These are phyloP conservation scores for Pythium myriotylum DNA, from an alignment of 352 stramenopile species.

Conservation along the genomic window DNA sequence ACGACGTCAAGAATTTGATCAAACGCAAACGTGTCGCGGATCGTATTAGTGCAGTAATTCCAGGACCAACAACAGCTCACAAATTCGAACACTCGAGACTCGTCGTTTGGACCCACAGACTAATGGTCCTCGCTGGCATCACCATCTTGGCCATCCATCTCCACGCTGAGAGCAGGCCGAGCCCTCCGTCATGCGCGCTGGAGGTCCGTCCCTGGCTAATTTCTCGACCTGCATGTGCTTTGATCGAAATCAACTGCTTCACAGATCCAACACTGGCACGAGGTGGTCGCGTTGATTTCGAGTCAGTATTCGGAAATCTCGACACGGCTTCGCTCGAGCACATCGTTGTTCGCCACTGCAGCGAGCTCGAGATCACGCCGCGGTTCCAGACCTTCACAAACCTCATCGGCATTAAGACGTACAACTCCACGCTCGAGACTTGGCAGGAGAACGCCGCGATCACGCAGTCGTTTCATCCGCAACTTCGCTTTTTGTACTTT, in stretches of 20 bases:
- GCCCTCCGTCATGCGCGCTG: conserved; percentile 24
- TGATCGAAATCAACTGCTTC: conserved; percentile 13
- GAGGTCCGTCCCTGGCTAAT: conserved; percentile 32
- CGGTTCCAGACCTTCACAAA: conserved; percentile 32
- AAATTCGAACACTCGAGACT: too few relatives aligned
- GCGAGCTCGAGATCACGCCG: conserved; percentile 31
- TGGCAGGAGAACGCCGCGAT: conserved; percentile 17
- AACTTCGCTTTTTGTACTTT: conserved; percentile 7
- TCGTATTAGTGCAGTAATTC: too few relatives aligned
- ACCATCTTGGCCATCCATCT: conserved; percentile 29
- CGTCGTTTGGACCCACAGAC: neutral
- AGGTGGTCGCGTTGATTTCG: neutral
- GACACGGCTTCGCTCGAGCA: conserved; percentile 26
- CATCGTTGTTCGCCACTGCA: conserved; percentile 45
- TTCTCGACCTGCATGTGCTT: conserved; percentile 29
- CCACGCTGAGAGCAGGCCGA: conserved; percentile 17
- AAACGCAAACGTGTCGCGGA: neutral
- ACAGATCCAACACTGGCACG: neutral
- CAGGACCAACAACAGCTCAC: too few relatives aligned
- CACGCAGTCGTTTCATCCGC: neutral
- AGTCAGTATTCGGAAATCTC: conserved; percentile 16
- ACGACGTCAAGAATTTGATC: conserved; percentile 19
- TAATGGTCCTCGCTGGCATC: conserved; percentile 21
- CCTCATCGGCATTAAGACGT: conserved; percentile 16
- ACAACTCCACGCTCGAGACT: conserved; percentile 22